Conservation (phyloP, 208 protist genomes). For the Pavlovales sp. region DNA sequence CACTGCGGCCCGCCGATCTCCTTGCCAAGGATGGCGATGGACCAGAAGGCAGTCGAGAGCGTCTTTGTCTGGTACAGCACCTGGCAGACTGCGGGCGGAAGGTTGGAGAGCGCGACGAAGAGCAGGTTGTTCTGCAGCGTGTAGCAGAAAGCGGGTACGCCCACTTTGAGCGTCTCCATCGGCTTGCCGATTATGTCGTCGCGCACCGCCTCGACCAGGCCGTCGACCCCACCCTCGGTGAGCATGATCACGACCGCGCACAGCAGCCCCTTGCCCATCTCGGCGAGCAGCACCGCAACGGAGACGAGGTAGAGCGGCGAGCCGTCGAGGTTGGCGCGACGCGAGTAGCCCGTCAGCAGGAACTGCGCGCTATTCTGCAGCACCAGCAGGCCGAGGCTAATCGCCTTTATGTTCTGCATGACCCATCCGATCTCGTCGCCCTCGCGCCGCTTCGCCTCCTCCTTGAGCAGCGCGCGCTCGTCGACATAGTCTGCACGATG, state of each 20-base stretch:
- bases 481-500: too few species aligned
- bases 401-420: background rate
- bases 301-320: background rate
- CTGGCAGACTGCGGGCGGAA: conserved; percentile 10
- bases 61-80: conserved; percentile 48
- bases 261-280: background rate
- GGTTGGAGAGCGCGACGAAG: conserved; percentile 43
- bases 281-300: conserved; percentile 31
- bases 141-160: conserved; percentile 40
- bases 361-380: conserved; percentile 20
- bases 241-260: background rate
- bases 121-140: conserved; percentile 48
- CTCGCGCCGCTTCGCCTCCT: too few species aligned
- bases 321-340: background rate
- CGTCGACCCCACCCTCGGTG: background rate
- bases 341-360: conserved; percentile 20
- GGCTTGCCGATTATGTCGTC: background rate
- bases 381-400: conserved; percentile 11
- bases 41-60: conserved; percentile 41
- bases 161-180: conserved; percentile 34
- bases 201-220: background rate
- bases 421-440: background rate
- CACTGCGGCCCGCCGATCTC: conserved; percentile 27
- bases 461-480: too few species aligned
- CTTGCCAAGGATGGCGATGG: conserved; percentile 28